Conservation (phyloP, 2,329 filamentous ascomycete genomes). For the Scytalidium sp. region DNA sequence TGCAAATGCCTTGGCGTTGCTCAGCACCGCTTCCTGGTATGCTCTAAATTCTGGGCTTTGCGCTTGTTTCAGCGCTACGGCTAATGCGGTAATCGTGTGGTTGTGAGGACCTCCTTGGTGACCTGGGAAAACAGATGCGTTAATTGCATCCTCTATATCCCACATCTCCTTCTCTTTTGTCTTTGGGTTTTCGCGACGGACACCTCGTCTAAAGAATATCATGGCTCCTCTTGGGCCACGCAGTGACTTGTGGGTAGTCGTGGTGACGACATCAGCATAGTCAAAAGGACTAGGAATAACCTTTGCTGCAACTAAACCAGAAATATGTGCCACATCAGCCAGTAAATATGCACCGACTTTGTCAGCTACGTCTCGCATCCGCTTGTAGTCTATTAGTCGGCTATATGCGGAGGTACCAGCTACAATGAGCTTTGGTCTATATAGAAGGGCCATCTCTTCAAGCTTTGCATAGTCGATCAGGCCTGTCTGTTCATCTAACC, state of each 20-base stretch:
- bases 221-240: constrained; percentile 93
- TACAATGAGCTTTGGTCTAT: constrained; percentile 93
- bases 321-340: constrained; percentile 97
- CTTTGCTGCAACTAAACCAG: constrained; percentile 86
- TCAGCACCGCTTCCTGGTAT: constrained; percentile 87
- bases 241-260: constrained; percentile 96
- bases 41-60: constrained; percentile 85
- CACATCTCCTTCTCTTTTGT: constrained; percentile 83
- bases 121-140: constrained; percentile 94
- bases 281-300: constrained; percentile 88
- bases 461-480: constrained; percentile 93
- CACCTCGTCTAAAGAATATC: constrained; percentile 97
- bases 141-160: constrained; percentile 90
- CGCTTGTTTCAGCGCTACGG: constrained; percentile 92
- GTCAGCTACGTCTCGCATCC: constrained; percentile 86
- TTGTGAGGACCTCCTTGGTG: constrained; percentile 98
- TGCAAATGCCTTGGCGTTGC: constrained; percentile 87
- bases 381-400: constrained; percentile 90
- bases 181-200: constrained; percentile 79
- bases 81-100: constrained; percentile 94
- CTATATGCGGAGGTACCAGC: constrained; percentile 96
- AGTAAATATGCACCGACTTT: constrained; percentile 91
- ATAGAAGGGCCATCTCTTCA: constrained; percentile 81
- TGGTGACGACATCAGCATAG: constrained; percentile 92
- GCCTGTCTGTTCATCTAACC: constrained; percentile 84